phyloP scores from a whole-genome alignment of 202 grass and related monocot species.

The Carex arenaria region DNA sequence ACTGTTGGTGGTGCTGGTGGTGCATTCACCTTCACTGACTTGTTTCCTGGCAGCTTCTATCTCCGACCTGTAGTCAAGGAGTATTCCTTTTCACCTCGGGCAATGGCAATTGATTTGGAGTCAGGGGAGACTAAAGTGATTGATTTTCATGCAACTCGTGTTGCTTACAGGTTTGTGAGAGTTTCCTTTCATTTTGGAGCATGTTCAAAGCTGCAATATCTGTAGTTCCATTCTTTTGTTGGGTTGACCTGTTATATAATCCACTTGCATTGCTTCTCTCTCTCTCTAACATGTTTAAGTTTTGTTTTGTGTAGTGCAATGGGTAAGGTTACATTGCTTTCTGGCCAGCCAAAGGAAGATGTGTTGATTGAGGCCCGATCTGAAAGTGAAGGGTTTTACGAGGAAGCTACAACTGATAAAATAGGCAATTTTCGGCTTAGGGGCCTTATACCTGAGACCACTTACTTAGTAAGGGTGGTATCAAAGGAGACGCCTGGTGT shows the following conservation, averaged over 20 bases:
- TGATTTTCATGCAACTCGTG: conserved; percentile 75
- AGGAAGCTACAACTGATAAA: conserved; percentile 84
- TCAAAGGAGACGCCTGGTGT: conserved; percentile 50
- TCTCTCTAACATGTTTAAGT: neutral
- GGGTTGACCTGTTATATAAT: neutral
- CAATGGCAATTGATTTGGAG: conserved; percentile 77
- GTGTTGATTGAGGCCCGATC: conserved; percentile 92
- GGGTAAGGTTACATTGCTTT: conserved; percentile 82
- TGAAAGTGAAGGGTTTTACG: conserved; percentile 86
- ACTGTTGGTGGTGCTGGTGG: conserved; percentile 72
- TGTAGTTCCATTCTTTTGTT: neutral
- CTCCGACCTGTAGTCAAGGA: conserved; percentile 93
- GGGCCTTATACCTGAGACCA: conserved; percentile 83
- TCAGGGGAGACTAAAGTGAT: conserved; percentile 85
- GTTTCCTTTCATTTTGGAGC: neutral
- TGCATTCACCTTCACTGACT: conserved; percentile 71
- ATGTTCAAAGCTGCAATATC: neutral
- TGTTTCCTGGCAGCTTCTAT: conserved; percentile 96
- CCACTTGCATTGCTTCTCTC: neutral
- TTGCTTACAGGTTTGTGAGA: conserved; percentile 86
- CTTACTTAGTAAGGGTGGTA: conserved; percentile 72
- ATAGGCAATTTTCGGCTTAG: conserved; percentile 82
- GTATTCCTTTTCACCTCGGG: conserved; percentile 82
- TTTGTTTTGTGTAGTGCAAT: conserved; percentile 71
- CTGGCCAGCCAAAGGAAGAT: conserved; percentile 82